Evolutionary conservation across 2,329 filamentous ascomycete species (phyloP).

Genomic region (Alternaria alternata): DNA sequence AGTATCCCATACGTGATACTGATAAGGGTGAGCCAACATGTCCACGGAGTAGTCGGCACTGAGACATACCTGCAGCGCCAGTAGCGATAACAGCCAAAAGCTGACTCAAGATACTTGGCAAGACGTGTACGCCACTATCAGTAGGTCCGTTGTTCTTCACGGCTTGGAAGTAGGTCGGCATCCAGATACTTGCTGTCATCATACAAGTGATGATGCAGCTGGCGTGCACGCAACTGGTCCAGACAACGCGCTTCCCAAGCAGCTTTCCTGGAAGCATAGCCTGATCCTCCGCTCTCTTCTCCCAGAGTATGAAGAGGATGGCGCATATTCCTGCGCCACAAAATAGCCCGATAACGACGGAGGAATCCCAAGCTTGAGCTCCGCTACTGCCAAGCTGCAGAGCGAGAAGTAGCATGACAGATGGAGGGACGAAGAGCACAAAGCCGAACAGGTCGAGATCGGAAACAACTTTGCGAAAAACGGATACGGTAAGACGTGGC

Average conservation of each 20-base stretch:
- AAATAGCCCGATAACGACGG: constrained; percentile 47
- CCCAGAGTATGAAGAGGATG: constrained; percentile 47
- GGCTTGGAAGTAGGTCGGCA: constrained; percentile 54
- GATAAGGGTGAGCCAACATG: constrained; percentile 5
- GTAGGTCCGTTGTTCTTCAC: constrained; percentile 48
- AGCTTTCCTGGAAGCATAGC: constrained; percentile 52
- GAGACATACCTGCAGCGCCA: constrained; percentile 27
- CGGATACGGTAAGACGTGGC: constrained; percentile 15
- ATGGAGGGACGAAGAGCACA: constrained; percentile 43
- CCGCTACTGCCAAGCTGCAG: constrained; percentile 51
- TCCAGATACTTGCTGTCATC: constrained; percentile 26
- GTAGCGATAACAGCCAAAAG: constrained; percentile 29
- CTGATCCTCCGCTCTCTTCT: constrained; percentile 45
- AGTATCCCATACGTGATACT: constrained; percentile 36
- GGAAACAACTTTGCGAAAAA: constrained; percentile 37
- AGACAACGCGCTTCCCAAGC: constrained; percentile 43
- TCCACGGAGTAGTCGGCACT: accelerated
- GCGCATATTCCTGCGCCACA: constrained; percentile 41
- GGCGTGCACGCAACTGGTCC: constrained; percentile 29
- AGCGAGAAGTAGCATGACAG: constrained; percentile 49
- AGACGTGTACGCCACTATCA: constrained; percentile 51
- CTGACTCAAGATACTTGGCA: constrained; percentile 47
- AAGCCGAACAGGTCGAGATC: constrained; percentile 52
- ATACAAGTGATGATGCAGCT: constrained; percentile 19
- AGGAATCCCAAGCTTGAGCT: constrained; percentile 46